Evolutionary conservation across 2,329 filamentous ascomycete species (phyloP), one percentile per base, ranked within the genome.

Genomic region (Penicillium digitatum): DNA sequence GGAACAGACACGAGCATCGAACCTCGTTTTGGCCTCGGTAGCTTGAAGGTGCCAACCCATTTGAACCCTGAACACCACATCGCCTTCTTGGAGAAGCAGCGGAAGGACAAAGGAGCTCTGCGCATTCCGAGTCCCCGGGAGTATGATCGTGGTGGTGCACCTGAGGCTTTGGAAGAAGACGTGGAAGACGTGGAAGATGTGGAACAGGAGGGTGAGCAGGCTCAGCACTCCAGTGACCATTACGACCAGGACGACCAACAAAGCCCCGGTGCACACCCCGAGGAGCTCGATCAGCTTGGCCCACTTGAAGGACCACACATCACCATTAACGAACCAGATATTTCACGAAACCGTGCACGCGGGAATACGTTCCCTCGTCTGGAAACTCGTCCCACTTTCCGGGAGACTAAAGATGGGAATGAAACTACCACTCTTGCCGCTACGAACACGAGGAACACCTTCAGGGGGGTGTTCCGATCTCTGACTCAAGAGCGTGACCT

Each of bases 81-180:
- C 66, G 88, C 88, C 6, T 94, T 97, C 65, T 72, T 96, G 14
- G 85, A 96, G 70, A 87, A 88, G 31, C 93, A 96, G 70, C 84
- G 91, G 35, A 84, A 85, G 58, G 86, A 88, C 53, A 87, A 85
- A 50, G 85, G 86, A 32, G 85, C 91, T 0, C 76, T 97, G 40
- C 87, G 90, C 38, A 97, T 99, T 64, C 94, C 94, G 0, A 92
- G 92, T 20, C 94, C 94, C 1, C 81, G 92, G 64, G 94, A 97
- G 68, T 92, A 88, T 46, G 94, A 99, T 65, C 84, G 85, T 48
- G 94, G 93, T 26, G 81, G 90, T 57, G 79, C 86, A 10, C 92
- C 92, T 3, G 75, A 85, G 62, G 75, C 79, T 20, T 69, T 89
- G 14, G 78, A 79, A 9, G 76, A 79, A 34, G 72, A 76, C 6